A percentile compares a stretch with the other conserved stretches of the same genome.
Evolutionary conservation across 2,329 filamentous ascomycete genomes (phyloP).

Genomic region (Talaromyces amestolkiae): DNA sequence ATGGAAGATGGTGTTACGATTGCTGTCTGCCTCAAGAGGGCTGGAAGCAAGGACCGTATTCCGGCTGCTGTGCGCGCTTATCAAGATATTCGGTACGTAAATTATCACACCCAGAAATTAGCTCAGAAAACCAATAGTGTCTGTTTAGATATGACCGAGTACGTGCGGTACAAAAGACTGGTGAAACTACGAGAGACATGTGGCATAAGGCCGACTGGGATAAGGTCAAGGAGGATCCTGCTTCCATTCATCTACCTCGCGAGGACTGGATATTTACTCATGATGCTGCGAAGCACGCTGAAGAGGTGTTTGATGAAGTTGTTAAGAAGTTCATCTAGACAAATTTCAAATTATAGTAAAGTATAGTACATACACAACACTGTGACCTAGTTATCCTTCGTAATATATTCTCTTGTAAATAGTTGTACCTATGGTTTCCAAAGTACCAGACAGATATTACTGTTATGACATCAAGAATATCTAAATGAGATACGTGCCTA

Average conservation of each 20-base stretch:
- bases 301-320: constrained; percentile 37
- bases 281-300: constrained; percentile 50
- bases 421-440: background rate
- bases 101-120: background rate
- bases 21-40: constrained; percentile 25
- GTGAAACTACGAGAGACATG: constrained; percentile 48
- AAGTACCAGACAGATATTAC: background rate
- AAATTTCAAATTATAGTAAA: background rate
- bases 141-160: constrained; percentile 46
- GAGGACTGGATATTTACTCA: constrained; percentile 52
- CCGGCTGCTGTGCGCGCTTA: constrained; percentile 45
- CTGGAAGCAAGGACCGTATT: constrained; percentile 32
- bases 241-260: constrained; percentile 47
- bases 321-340: constrained; percentile 25
- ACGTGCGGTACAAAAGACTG: constrained; percentile 49
- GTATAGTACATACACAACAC: background rate
- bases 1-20: constrained; percentile 46
- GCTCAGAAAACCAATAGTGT: background rate
- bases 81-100: constrained; percentile 37
- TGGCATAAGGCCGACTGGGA: constrained; percentile 55
- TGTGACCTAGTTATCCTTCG: background rate
- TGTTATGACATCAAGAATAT: too few species aligned
- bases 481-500: too few species aligned
- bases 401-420: background rate
- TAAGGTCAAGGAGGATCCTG: constrained; percentile 40